Base-by-base conservation (phyloP, 2,329 filamentous ascomycete species). In the Xylaria sp. region DNA sequence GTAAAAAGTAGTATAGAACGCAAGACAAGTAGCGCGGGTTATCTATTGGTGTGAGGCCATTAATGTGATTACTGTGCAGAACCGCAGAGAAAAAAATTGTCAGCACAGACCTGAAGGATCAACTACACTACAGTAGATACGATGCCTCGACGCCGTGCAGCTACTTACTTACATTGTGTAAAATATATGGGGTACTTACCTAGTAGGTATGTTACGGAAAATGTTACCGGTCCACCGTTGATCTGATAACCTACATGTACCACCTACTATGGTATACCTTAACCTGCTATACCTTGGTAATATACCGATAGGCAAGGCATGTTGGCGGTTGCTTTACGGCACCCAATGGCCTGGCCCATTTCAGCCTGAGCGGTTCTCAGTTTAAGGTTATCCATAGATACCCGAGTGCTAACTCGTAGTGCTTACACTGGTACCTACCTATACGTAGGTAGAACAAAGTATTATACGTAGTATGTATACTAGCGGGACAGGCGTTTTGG, bases 1-100 rank as follows among this genome's bases (percentile, higher is more conserved):
- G 13, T 51, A 10, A 25, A 29, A 42, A 25, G 53, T 13, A n/a
- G n/a, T n/a, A n/a, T n/a, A n/a, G 25, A 49, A 25, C 45, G 45
- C 11, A 36, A 39, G 44, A 56, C 51, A 42, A 55, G 53, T 57
- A 54, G 53, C 53, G 58, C 10, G 44, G 45, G 38, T 47, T 64
- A 56, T 60, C 47, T 50, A 54, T 60, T 63, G 55, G 50, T 25
- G 54, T 53, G 39, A 64, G 56, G 20, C 50, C 31, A 61, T 61
- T 22, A 49, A 42, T 36, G 25, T 65, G 66, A 68, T 68, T 68
- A 68, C 66, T 68, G 42, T 68, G 63, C 66, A 66, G 36, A 45
- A 57, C 20, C 36, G 5, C 53, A 29, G 53, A 29, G 13, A 51
- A 42, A 47, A 61, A 60, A 53, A 63, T 36, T 54, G 62, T 65